Percentiles rank a stretch among this genome's conserved stretches.
phyloP scores from a whole-genome alignment of 139 green algal species.

The Tetradesmus obliquus region DNA sequence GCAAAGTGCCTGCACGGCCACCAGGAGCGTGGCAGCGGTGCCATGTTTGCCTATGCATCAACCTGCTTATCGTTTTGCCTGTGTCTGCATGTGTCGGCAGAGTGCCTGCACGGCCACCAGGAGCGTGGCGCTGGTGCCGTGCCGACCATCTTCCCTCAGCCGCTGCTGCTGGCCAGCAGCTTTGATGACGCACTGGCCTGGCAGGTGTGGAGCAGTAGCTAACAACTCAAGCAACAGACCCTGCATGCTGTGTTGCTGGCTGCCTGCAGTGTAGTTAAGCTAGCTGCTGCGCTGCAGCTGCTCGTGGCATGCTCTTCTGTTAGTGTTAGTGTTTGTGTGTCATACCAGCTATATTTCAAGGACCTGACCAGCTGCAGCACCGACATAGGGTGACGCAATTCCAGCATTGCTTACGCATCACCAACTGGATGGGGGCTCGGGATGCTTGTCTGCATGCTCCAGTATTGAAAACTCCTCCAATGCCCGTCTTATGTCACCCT shows the following conservation, averaged over 20 bases:
- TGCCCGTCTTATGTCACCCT: neutral
- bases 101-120: slow-evolving; percentile 43
- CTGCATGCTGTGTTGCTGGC: too few relatives aligned
- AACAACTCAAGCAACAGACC: neutral
- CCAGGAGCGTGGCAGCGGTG: neutral
- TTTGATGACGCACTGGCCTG: slow-evolving; percentile 26
- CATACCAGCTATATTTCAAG: too few relatives aligned
- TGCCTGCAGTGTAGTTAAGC: neutral
- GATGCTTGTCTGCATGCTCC: neutral
- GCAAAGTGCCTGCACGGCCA: too few relatives aligned
- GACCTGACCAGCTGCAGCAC: neutral
- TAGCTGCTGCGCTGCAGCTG: too few relatives aligned
- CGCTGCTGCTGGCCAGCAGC: slow-evolving; percentile 26
- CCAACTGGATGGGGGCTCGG: too few relatives aligned
- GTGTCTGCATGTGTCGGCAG: neutral
- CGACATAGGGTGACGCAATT: neutral
- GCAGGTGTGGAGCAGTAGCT: neutral
- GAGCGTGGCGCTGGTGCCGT: neutral
- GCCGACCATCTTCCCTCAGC: slow-evolving; percentile 47
- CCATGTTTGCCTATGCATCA: neutral
- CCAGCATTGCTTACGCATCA: too few relatives aligned
- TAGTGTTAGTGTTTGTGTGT: too few relatives aligned
- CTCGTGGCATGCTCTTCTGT: too few relatives aligned
- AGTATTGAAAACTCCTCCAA: neutral
- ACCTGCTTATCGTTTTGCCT: too few relatives aligned